A percentile compares a stretch with the other conserved stretches of the same genome.
Conservation (phyloP, 2,329 filamentous ascomycete species). For the Fusarium equiseti region DNA sequence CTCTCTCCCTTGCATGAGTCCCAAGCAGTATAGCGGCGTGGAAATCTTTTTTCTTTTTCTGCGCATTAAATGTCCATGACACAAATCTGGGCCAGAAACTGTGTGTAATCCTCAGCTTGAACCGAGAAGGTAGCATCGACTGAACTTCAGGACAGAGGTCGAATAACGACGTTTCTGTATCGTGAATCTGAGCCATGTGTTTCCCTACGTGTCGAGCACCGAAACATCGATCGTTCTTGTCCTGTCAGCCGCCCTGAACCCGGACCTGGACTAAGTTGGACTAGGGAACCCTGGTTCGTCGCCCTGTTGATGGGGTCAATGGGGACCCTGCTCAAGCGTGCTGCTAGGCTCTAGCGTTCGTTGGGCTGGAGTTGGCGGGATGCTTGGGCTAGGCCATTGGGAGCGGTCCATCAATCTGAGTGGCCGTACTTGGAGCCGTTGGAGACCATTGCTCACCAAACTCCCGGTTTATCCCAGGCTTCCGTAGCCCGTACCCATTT, state of each 20-base stretch:
- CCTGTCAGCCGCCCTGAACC: constrained; percentile 38
- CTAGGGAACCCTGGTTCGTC: constrained; percentile 41
- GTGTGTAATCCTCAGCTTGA: background rate
- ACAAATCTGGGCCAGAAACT: constrained; percentile 1
- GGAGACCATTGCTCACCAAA: constrained; percentile 32
- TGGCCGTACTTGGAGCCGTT: constrained; percentile 23
- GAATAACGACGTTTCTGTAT: constrained; percentile 10
- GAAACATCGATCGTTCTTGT: constrained; percentile 34
- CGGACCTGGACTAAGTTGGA: constrained; percentile 10
- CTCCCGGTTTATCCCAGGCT: constrained; percentile 35
- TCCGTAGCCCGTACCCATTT: constrained; percentile 18
- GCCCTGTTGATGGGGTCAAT: constrained; percentile 40
- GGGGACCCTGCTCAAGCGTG: constrained; percentile 33
- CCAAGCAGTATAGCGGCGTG: constrained; percentile 28
- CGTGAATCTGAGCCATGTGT: constrained; percentile 21
- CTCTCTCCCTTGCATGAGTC: constrained; percentile 40
- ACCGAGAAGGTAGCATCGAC: constrained; percentile 6
- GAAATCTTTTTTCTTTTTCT: constrained; percentile 16
- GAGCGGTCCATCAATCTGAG: constrained; percentile 32
- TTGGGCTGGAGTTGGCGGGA: constrained; percentile 43
- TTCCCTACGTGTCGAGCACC: constrained; percentile 33
- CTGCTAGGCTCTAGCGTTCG: constrained; percentile 35
- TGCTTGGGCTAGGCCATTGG: constrained; percentile 30
- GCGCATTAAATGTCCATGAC: constrained; percentile 21
- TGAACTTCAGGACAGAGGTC: constrained; percentile 1